Evolutionary conservation across 1,139 yeast genomes (phyloP), one percentile per base, ranked within the genome.

Genomic region (Candida frijolesensis): DNA sequence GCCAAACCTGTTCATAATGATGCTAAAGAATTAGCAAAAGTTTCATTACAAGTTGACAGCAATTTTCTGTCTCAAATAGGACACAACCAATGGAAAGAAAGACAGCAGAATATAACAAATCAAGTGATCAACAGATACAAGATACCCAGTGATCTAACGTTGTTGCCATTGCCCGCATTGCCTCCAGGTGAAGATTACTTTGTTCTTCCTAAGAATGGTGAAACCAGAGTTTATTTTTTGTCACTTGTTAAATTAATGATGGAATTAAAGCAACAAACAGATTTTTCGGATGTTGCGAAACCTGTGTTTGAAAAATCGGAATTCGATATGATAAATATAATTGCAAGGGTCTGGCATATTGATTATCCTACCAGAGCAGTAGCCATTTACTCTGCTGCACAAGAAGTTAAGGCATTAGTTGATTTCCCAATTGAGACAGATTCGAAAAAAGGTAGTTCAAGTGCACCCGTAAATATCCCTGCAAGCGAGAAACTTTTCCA

Each of bases 281-380:
- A 53, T 9, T 44, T 45, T 35, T 34, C 46, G 8, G 51, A 49
- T 29, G 44, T 53, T 5, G 55, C 57, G n/a, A 58, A 57, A n/a
- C 67, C 70, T 11, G 60, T 70, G 32, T 66, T 70, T 45, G 70
- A 69, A 44, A 76, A 81, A 61, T 66, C 72, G 27, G 71, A 79
- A 2, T 58, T 64, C 27, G 76, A 70, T 48, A 66, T 84, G 22
- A 61, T 83, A 11, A 67, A 64, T 9, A 67, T 74, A 16, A 80
- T 83, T 51, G 72, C 84, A 5, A 74, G 71, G 45, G 71, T 82
- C 12, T 88, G 96, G 96, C 70, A 88, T 53, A 65, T 87, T 5
- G 80, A 80, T 51, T 64, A 65, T 8, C 71, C 83, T 0, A 74
- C 91, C 0, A 68, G 80, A 51, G 81, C 84, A 0, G 74, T 79